Evolutionary conservation across 106 monocot species (phyloP).

Genomic region (Dioscorea zingiberensis): DNA sequence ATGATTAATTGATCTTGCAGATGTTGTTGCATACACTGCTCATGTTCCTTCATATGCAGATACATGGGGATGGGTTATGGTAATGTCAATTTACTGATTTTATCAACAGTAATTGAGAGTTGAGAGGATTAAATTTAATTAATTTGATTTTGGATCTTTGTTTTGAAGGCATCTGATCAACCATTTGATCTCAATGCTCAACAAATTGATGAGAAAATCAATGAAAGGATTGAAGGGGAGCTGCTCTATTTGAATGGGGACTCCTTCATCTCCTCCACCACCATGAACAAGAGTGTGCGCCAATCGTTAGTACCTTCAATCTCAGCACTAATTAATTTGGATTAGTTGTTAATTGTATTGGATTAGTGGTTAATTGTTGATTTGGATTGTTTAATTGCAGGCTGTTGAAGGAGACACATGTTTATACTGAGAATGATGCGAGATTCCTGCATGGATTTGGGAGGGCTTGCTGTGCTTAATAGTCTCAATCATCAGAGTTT

Average conservation of each 20-base stretch:
- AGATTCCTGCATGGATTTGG: conserved; percentile 76
- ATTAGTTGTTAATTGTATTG: neutral
- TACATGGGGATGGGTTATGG: conserved; percentile 92
- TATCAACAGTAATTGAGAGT: no score
- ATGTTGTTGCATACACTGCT: conserved; percentile 68
- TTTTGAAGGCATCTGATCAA: conserved; percentile 58
- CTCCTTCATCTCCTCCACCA: conserved; percentile 52
- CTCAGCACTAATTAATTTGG: neutral
- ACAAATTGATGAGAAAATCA: conserved; percentile 40
- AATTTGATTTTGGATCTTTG: no score
- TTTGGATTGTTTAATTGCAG: conserved; percentile 17
- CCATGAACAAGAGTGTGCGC: conserved; percentile 62
- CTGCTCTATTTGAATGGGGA: conserved; percentile 58
- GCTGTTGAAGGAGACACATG: conserved; percentile 63
- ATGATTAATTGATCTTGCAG: conserved; percentile 12
- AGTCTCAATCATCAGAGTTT: neutral
- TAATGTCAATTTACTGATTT: conserved; percentile 27
- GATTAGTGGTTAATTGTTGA: neutral
- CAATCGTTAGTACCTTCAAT: conserved; percentile 31
- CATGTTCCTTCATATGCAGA: conserved; percentile 79
- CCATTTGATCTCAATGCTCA: conserved; percentile 37
- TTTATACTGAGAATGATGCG: conserved; percentile 75
- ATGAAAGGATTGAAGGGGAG: conserved; percentile 50
- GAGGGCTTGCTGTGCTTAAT: conserved; percentile 29
- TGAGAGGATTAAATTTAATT: no score